Conservation (phyloP, 495 filamentous ascomycete species). For the Lasiosphaeriaceae sp. region DNA sequence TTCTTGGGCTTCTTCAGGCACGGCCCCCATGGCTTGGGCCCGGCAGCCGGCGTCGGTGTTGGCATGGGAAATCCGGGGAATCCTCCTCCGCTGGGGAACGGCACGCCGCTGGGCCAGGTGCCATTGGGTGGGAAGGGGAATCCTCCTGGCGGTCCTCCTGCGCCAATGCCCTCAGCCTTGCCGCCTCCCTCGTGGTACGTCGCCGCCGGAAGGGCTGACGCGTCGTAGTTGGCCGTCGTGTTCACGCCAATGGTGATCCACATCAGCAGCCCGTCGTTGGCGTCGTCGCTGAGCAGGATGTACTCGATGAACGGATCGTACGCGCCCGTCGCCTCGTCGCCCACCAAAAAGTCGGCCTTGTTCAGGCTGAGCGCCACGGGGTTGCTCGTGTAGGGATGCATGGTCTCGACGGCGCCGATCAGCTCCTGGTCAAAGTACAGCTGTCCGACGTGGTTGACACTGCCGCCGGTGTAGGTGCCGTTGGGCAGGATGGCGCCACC, state of each 20-base stretch:
- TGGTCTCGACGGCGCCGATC: slow-evolving; percentile 49
- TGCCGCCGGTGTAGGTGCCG: slow-evolving; percentile 42
- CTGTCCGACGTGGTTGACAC: slow-evolving; percentile 54
- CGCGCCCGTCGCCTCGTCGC: slow-evolving; percentile 34
- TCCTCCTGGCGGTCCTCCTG: background rate
- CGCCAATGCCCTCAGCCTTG: background rate
- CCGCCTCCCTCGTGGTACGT: background rate
- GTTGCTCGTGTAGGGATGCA: slow-evolving; percentile 54
- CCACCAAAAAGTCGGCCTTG: slow-evolving; percentile 40
- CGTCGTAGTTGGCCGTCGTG: slow-evolving; percentile 11
- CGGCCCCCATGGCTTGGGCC: background rate
- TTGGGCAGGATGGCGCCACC: slow-evolving; percentile 42
- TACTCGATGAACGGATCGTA: slow-evolving; percentile 53
- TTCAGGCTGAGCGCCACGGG: slow-evolving; percentile 48
- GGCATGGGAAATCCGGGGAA: background rate
- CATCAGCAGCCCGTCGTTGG: slow-evolving; percentile 51
- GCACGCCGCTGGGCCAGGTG: background rate
- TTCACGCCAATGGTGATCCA: slow-evolving; percentile 57
- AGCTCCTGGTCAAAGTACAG: slow-evolving; percentile 62
- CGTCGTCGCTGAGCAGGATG: slow-evolving; percentile 46
- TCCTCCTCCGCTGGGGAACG: too few relatives aligned
- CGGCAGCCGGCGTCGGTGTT: background rate
- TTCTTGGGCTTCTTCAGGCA: background rate
- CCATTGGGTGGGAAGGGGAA: background rate
- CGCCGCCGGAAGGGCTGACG: background rate